These are phyloP conservation scores for Casaregolazyma suthepensis DNA, from an alignment of 1,139 yeast species.

Conservation along the genomic window DNA sequence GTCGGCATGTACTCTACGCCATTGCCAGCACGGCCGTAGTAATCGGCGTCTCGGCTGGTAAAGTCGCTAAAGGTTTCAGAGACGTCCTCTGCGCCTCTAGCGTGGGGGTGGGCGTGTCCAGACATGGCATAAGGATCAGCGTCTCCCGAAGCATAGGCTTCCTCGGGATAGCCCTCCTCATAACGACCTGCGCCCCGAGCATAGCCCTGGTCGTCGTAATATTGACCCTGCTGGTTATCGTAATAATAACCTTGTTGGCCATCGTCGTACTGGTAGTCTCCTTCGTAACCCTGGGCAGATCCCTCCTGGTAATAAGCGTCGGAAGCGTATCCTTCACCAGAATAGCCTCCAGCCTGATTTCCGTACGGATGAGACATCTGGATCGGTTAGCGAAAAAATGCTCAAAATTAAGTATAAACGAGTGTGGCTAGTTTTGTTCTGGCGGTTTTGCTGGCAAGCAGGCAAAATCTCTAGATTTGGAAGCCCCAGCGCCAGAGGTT, in stretches of 20 bases:
- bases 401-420: neutral
- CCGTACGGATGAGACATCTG: slow-evolving; percentile 13
- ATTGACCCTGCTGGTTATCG: slow-evolving; percentile 27
- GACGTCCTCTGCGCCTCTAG: slow-evolving; percentile 28
- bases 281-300: slow-evolving; percentile 28
- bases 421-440: neutral
- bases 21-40: slow-evolving; percentile 34
- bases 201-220: slow-evolving; percentile 22
- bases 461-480: neutral
- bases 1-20: slow-evolving; percentile 20
- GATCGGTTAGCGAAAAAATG: neutral
- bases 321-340: slow-evolving; percentile 16
- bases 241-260: slow-evolving; percentile 24
- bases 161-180: slow-evolving; percentile 34
- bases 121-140: slow-evolving; percentile 31
- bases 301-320: slow-evolving; percentile 24
- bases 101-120: slow-evolving; percentile 20
- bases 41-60: slow-evolving; percentile 37
- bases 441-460: neutral
- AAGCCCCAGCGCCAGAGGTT: neutral
- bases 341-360: slow-evolving; percentile 10
- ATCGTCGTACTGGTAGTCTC: slow-evolving; percentile 27
- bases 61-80: slow-evolving; percentile 41
- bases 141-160: slow-evolving; percentile 30
- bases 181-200: slow-evolving; percentile 27